Evolutionary conservation across 2,329 filamentous ascomycete genomes (phyloP).

Genomic region (Periconia digitata): DNA sequence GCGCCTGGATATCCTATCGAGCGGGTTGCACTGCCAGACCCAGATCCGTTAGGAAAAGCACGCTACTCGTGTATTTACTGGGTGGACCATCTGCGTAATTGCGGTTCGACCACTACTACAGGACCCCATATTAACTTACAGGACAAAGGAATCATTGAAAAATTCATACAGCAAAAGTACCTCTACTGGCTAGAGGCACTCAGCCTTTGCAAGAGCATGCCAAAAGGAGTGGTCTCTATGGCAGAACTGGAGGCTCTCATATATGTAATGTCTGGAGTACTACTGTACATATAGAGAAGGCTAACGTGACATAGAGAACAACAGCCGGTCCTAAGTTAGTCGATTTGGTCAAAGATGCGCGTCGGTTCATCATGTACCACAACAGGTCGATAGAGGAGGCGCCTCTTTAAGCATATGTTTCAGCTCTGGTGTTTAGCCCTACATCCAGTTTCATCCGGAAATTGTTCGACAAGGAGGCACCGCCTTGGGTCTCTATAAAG

Average conservation of each 20-base stretch:
- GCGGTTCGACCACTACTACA: background rate
- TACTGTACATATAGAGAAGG: background rate
- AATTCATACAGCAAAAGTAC: constrained; percentile 9
- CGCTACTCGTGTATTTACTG: constrained; percentile 35
- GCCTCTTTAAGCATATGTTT: constrained; percentile 19
- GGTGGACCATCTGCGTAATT: constrained; percentile 31
- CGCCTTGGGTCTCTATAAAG: constrained; percentile 11
- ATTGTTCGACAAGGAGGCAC: constrained; percentile 16
- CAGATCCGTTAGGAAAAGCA: constrained; percentile 23
- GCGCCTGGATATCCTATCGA: constrained; percentile 15
- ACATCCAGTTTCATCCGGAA: constrained; percentile 13
- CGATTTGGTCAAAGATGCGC: constrained; percentile 7
- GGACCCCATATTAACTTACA: background rate
- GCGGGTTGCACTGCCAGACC: constrained; percentile 18
- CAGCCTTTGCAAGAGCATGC: constrained; percentile 15
- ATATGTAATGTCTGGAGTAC: background rate
- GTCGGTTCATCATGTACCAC: constrained; percentile 18
- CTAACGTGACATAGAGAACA: background rate
- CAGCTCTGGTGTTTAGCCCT: constrained; percentile 21
- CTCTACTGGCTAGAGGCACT: constrained; percentile 18
- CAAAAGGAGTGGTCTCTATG: constrained; percentile 14
- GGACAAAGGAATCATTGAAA: constrained; percentile 6
- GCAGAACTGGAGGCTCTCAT: constrained; percentile 5
- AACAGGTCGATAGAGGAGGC: constrained; percentile 8
- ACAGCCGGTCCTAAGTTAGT: background rate